A percentile compares a stretch with the other conserved stretches of the same genome.
These are phyloP conservation scores for Lipomyces yamadae DNA, from an alignment of 805 yeast species.

Conservation along the genomic window DNA sequence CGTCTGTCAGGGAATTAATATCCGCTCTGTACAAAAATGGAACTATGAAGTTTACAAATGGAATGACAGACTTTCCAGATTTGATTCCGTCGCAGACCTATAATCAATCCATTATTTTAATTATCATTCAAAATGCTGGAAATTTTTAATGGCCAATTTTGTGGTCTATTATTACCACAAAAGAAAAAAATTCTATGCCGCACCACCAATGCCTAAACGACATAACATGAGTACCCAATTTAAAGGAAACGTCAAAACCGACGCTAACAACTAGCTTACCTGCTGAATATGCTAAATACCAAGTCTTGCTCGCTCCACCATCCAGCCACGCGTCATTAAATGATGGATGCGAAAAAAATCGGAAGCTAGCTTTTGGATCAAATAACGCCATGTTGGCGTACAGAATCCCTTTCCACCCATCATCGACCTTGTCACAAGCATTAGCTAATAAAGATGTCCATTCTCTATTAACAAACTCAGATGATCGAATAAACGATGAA, in stretches of 20 bases:
- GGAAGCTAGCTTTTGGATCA: slow-evolving; percentile 67
- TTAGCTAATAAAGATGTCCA: slow-evolving; percentile 59
- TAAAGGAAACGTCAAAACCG: slow-evolving; percentile 51
- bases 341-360: slow-evolving; percentile 59
- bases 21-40: too few species aligned
- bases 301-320: slow-evolving; percentile 82
- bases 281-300: slow-evolving; percentile 70
- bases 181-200: background rate
- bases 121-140: too few species aligned
- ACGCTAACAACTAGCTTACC: slow-evolving; percentile 1
- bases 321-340: slow-evolving; percentile 67
- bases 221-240: background rate
- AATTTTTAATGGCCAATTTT: too few species aligned
- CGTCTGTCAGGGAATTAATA: too few species aligned
- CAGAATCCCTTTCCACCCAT: slow-evolving; percentile 71
- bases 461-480: slow-evolving; percentile 58
- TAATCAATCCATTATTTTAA: too few species aligned
- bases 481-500: slow-evolving; percentile 60
- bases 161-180: background rate
- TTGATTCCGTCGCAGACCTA: too few species aligned
- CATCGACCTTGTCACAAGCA: slow-evolving; percentile 51
- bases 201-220: background rate
- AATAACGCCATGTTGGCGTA: slow-evolving; percentile 74
- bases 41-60: too few species aligned
- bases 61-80: too few species aligned